Conservation (phyloP, 805 yeast species). For the Wickerhamomyces ciferrii region DNA sequence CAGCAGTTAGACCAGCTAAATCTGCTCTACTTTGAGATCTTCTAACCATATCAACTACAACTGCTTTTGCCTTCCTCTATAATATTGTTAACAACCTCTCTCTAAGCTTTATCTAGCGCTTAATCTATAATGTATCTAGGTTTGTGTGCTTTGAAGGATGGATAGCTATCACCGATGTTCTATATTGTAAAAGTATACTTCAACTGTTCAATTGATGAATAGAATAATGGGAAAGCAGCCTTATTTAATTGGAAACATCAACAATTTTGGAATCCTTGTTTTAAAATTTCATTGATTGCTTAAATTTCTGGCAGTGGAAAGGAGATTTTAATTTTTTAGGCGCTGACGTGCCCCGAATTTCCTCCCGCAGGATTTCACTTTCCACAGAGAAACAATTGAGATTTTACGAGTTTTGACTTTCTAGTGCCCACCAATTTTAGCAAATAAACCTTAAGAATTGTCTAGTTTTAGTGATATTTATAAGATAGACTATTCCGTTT, state of each 20-base stretch:
- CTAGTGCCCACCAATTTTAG: not conserved
- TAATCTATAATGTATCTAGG: not conserved
- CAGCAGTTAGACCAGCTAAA: slow-evolving; percentile 23
- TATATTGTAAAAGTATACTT: not conserved
- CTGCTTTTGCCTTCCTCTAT: not conserved
- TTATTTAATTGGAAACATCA: not conserved
- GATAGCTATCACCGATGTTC: not conserved
- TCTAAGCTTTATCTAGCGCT: not conserved
- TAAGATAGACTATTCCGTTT: too few relatives aligned
- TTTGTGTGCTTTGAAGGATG: not conserved
- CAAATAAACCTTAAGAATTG: too few relatives aligned
- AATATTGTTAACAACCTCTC: too few relatives aligned
- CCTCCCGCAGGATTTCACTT: not conserved
- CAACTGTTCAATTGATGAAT: not conserved
- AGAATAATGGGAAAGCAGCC: not conserved
- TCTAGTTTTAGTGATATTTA: too few relatives aligned
- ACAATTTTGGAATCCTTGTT: not conserved
- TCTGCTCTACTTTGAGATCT: slow-evolving; percentile 20
- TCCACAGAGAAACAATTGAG: not conserved
- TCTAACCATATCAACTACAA: slow-evolving; percentile 2
- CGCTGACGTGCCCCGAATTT: not conserved
- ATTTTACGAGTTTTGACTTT: not conserved
- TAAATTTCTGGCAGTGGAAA: not conserved
- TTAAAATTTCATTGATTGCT: not conserved
- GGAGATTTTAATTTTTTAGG: not conserved